Evolutionary conservation across 768 basidiomycete genomes (phyloP).

Genomic region (Asterophora lycoperdoides): DNA sequence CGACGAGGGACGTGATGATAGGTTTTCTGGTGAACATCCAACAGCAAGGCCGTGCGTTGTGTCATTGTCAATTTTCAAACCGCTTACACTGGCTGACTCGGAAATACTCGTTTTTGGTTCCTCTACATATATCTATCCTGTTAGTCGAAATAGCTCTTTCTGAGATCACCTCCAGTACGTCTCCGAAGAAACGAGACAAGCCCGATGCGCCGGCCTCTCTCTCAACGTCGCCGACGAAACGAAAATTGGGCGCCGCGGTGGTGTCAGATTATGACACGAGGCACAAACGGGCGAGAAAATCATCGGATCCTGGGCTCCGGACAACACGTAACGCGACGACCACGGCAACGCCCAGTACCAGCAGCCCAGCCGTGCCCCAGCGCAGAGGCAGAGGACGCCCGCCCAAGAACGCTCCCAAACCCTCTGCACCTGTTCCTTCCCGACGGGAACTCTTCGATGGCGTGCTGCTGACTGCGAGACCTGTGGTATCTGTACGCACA

Average conservation of each 20-base stretch:
- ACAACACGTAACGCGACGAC: not conserved
- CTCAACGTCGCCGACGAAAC: constrained; percentile 4
- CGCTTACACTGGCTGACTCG: too few relatives aligned
- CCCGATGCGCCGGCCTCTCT: not conserved
- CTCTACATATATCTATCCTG: not conserved
- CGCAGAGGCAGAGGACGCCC: constrained; percentile 11
- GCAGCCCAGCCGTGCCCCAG: constrained; percentile 1
- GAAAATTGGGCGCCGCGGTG: constrained; percentile 9
- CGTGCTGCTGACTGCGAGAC: constrained; percentile 8
- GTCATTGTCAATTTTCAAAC: too few relatives aligned
- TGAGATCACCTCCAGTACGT: not conserved
- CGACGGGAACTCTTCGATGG: constrained; percentile 18
- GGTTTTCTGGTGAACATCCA: constrained; percentile 8
- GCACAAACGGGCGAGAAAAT: constrained; percentile 12
- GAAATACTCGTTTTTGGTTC: too few relatives aligned
- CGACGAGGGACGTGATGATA: constrained; percentile 13
- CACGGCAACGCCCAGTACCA: not conserved
- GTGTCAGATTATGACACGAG: constrained; percentile 20
- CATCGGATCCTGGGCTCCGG: constrained; percentile 14
- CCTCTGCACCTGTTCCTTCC: constrained; percentile 3
- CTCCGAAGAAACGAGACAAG: constrained; percentile 6
- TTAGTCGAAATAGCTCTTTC: constrained; percentile 15
- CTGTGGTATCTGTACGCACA: not conserved
- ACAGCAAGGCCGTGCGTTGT: constrained; percentile 15
- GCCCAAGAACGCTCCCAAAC: not conserved